These are phyloP conservation scores for Didymella pomorum DNA, from an alignment of 2,329 filamentous ascomycete species.

Conservation along the genomic window DNA sequence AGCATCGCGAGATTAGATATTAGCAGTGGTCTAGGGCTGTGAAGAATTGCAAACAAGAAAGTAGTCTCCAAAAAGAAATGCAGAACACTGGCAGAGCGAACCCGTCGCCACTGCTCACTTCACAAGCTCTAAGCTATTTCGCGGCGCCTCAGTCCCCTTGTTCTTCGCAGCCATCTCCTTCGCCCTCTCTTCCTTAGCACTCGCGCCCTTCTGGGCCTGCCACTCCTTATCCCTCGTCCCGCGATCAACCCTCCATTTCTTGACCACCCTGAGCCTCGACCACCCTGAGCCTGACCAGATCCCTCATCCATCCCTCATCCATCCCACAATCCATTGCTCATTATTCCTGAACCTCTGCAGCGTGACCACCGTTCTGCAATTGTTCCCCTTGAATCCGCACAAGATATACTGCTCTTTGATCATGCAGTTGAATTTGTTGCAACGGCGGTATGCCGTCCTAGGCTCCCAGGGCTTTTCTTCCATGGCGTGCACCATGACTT, in stretches of 20 bases:
- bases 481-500: neutral
- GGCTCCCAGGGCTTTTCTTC: neutral
- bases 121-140: too few relatives aligned
- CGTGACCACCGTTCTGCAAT: neutral
- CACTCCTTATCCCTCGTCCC: conserved; percentile 3
- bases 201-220: conserved; percentile 3
- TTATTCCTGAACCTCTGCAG: conserved; percentile 1
- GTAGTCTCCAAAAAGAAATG: neutral
- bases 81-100: neutral
- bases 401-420: conserved; percentile 7
- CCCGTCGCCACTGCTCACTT: neutral
- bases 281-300: conserved; percentile 2
- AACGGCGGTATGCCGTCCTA: neutral
- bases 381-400: neutral
- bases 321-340: neutral
- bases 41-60: too few relatives aligned
- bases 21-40: too few relatives aligned
- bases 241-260: conserved; percentile 4
- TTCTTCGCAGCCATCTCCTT: too few relatives aligned
- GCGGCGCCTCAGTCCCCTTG: neutral
- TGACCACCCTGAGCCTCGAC: conserved; percentile 3
- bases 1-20: neutral
- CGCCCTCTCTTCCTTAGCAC: too few relatives aligned
- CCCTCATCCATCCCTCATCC: conserved; percentile 10
- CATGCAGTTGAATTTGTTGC: neutral